Conservation (phyloP, 495 filamentous ascomycete genomes). For the Entonaema liquescens region DNA sequence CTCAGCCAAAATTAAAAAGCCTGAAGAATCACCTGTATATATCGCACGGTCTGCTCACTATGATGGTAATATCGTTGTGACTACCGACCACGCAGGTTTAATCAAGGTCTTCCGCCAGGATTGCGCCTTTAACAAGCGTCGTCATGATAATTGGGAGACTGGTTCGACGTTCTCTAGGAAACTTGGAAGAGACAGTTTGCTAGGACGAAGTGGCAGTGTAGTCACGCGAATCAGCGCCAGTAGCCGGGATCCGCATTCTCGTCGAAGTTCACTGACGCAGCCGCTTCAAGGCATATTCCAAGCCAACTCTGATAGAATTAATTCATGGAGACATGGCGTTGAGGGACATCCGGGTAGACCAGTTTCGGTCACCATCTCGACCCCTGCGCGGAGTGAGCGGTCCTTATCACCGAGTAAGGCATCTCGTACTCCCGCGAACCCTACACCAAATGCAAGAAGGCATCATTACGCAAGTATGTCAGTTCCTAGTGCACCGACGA, state of each 20-base stretch:
- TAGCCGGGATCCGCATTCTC: conserved; percentile 59
- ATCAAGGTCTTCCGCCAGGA: conserved; percentile 97
- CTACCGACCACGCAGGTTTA: conserved; percentile 83
- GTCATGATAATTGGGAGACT: conserved; percentile 70
- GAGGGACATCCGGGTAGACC: conserved; percentile 51
- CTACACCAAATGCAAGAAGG: conserved; percentile 52
- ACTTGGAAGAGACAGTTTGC: conserved; percentile 57
- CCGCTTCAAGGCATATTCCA: conserved; percentile 50
- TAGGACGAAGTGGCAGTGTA: conserved; percentile 73
- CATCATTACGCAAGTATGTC: conserved; percentile 51
- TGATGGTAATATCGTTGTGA: conserved; percentile 91
- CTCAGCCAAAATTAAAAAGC: conserved; percentile 48
- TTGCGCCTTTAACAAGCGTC: conserved; percentile 73
- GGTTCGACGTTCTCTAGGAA: conserved; percentile 81
- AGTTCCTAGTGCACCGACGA: conserved; percentile 25
- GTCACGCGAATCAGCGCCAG: conserved; percentile 63
- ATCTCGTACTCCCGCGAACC: conserved; percentile 48
- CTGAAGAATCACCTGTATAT: conserved; percentile 68
- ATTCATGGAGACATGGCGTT: conserved; percentile 88
- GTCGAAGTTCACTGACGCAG: conserved; percentile 61
- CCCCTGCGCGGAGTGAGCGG: conserved; percentile 55
- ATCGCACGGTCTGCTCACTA: conserved; percentile 76
- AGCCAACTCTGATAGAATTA: conserved; percentile 82
- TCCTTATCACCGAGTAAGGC: conserved; percentile 60
- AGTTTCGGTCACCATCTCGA: conserved; percentile 45